Evolutionary conservation across 768 basidiomycete genomes (phyloP).

Genomic region (Rhodotorula toruloides): DNA sequence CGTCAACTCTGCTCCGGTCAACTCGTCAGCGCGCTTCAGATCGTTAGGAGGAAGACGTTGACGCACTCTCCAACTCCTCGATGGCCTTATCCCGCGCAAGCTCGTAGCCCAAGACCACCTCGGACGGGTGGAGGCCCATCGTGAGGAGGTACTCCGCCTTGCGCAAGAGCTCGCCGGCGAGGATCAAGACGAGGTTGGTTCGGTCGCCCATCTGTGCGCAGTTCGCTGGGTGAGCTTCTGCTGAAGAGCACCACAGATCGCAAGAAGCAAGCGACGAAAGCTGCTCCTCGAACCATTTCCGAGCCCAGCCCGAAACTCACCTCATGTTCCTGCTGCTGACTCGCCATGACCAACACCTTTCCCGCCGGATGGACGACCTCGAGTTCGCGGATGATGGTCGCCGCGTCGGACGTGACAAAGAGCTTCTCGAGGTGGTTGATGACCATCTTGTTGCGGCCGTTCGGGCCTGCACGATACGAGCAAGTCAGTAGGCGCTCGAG

Average conservation of each 20-base stretch:
- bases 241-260: background rate
- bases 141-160: slow-evolving; percentile 84
- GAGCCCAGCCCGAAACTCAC: no score
- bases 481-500: background rate
- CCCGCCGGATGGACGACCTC: slow-evolving; percentile 98
- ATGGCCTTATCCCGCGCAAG: slow-evolving; percentile 77
- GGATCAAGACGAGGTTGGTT: slow-evolving; percentile 89
- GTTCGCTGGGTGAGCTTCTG: background rate
- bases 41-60: background rate
- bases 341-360: slow-evolving; percentile 98
- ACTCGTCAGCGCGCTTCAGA: background rate
- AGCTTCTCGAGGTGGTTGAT: slow-evolving; percentile 94
- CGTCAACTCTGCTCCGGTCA: slow-evolving; percentile 55
- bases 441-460: slow-evolving; percentile 92
- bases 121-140: slow-evolving; percentile 96
- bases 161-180: slow-evolving; percentile 91
- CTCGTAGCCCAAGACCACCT: slow-evolving; percentile 91
- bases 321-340: slow-evolving; percentile 91
- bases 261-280: no score
- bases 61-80: slow-evolving; percentile 83
- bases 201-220: slow-evolving; percentile 82
- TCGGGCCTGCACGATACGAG: slow-evolving; percentile 25
- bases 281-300: no score
- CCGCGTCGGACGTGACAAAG: slow-evolving; percentile 97
- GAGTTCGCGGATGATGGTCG: slow-evolving; percentile 94